A percentile compares a stretch with the other conserved stretches of the same genome.
phyloP scores from a whole-genome alignment of 805 yeast species.

The Middelhovenomyces tepae region DNA sequence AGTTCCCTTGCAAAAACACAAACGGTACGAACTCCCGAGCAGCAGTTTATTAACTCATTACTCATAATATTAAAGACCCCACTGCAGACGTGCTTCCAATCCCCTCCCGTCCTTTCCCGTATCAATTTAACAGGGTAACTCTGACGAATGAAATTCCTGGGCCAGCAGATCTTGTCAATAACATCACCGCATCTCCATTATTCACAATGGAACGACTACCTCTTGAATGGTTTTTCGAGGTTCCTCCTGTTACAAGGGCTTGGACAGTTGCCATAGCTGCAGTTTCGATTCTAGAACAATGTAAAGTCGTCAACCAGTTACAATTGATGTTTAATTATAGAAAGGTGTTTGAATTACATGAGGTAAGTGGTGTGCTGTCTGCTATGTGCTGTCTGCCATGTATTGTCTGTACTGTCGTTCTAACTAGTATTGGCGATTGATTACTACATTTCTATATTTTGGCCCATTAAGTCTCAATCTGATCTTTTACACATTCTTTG shows the following conservation, averaged over 20 bases:
- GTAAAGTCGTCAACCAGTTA: conserved; percentile 26
- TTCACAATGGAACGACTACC: conserved; percentile 16
- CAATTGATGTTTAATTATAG: conserved; percentile 30
- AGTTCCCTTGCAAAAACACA: no score
- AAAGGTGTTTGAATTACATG: conserved; percentile 28
- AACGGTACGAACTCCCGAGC: no score
- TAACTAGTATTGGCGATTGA: conserved; percentile 34
- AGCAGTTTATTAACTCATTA: no score
- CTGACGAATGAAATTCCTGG: no score
- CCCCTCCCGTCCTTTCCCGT: no score
- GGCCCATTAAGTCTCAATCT: conserved; percentile 35
- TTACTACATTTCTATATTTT: conserved; percentile 35
- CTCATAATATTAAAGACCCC: no score
- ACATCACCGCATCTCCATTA: neutral
- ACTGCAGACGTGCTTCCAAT: no score
- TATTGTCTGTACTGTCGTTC: no score
- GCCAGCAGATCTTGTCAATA: no score
- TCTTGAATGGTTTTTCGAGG: conserved; percentile 24
- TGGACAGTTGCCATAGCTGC: conserved; percentile 26
- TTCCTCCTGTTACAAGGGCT: conserved; percentile 39
- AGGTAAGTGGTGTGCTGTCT: conserved; percentile 10
- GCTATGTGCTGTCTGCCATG: neutral
- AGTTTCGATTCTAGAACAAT: conserved; percentile 27
- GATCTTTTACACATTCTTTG: conserved; percentile 28
- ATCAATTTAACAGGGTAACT: no score